A percentile compares a stretch with the other conserved stretches of the same genome.
Conservation (phyloP, 2,329 filamentous ascomycete genomes). For the Fusarium hostae region DNA sequence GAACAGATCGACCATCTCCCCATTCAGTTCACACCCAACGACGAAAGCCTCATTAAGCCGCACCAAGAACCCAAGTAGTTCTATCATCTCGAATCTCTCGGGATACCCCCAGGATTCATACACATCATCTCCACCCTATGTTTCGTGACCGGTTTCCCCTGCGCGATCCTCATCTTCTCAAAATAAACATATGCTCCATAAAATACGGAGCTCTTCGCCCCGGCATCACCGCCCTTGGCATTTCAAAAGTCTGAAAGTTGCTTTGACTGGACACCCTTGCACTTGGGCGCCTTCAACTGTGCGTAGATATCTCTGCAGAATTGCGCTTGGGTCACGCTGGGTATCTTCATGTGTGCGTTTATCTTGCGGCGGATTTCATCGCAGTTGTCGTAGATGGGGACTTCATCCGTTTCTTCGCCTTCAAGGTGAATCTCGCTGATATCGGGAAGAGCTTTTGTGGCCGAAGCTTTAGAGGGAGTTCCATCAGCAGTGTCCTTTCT, state of each 20-base stretch:
- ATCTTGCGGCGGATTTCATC: conserved; percentile 20
- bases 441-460: not conserved
- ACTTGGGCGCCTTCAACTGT: not conserved
- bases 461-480: not conserved
- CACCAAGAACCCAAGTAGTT: not conserved
- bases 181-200: conserved; percentile 19
- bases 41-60: not conserved
- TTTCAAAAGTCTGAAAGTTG: conserved; percentile 11
- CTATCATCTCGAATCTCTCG: not conserved
- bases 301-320: conserved; percentile 6
- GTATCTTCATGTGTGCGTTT: conserved; percentile 1
- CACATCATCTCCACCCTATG: not conserved
- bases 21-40: accelerated
- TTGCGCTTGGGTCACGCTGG: conserved; percentile 1
- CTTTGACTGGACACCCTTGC: conserved; percentile 12
- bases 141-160: conserved; percentile 2
- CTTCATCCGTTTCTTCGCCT: not conserved
- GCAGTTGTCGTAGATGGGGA: conserved; percentile 5
- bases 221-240: not conserved
- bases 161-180: conserved; percentile 13
- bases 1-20: not conserved
- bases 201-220: conserved; percentile 4
- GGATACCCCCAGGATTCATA: not conserved
- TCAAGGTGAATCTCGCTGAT: not conserved
- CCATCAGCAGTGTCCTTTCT: not conserved